phyloP scores from a whole-genome alignment of 2,329 filamentous ascomycete genomes.

The Grosmannia huntii region DNA sequence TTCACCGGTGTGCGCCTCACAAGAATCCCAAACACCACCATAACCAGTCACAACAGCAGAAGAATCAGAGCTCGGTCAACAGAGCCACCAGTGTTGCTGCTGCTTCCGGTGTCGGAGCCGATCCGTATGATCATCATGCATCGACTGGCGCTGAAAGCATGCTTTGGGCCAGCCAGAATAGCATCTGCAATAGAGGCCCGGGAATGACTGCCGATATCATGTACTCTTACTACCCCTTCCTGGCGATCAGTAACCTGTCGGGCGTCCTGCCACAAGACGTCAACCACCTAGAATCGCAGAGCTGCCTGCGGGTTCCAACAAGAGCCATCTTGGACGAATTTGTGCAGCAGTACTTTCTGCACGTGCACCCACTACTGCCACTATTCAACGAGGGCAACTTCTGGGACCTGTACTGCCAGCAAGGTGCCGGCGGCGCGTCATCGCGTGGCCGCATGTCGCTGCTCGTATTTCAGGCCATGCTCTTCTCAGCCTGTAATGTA shows the following conservation, averaged over 20 bases:
- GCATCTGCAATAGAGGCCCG: neutral
- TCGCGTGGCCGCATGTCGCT: conserved; percentile 22
- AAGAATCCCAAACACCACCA: neutral
- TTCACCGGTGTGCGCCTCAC: neutral
- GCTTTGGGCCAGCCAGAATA: conserved; percentile 1
- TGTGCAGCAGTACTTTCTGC: conserved; percentile 33
- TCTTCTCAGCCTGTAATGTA: conserved; percentile 19
- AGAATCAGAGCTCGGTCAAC: neutral
- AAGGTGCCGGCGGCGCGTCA: conserved; percentile 12
- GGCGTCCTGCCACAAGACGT: conserved; percentile 31
- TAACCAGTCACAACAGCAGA: neutral
- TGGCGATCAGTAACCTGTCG: conserved; percentile 24
- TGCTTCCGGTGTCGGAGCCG: too few relatives aligned
- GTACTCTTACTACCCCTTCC: conserved; percentile 31
- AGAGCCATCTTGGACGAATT: conserved; percentile 31
- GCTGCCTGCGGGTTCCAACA: conserved; percentile 31
- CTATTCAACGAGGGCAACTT: conserved; percentile 33
- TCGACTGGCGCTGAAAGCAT: neutral
- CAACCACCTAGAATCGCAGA: conserved; percentile 31
- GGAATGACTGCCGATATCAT: conserved; percentile 9
- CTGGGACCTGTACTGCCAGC: conserved; percentile 29
- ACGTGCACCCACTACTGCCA: conserved; percentile 32
- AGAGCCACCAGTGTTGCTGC: neutral
- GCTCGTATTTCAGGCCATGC: conserved; percentile 31
- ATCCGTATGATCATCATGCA: neutral